phyloP scores from a whole-genome alignment of 1,139 yeast genomes.

The Debaryomyces nepalensis region DNA sequence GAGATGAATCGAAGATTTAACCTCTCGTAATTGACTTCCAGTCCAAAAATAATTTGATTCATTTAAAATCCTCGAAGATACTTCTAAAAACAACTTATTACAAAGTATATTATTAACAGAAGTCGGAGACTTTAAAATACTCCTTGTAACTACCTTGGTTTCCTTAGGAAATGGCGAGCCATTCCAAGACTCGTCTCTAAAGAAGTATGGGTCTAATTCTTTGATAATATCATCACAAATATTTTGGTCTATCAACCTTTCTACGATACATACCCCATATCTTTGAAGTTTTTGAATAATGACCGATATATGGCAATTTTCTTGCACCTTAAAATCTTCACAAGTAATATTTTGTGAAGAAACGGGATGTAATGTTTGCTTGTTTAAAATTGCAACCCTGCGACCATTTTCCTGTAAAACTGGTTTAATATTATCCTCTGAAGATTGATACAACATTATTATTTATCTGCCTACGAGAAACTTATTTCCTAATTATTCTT shows the following conservation, averaged over 20 bases:
- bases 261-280: conserved; percentile 28
- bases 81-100: conserved; percentile 19
- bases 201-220: conserved; percentile 26
- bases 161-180: conserved; percentile 26
- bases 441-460: not conserved
- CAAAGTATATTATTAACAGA: conserved; percentile 21
- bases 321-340: not conserved
- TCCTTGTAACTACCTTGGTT: conserved; percentile 24
- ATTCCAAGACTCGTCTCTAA: conserved; percentile 22
- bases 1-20: conserved; percentile 24
- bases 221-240: conserved; percentile 18
- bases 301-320: conserved; percentile 1
- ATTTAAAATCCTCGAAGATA: conserved; percentile 21
- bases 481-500: too few species aligned
- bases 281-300: conserved; percentile 19
- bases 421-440: not conserved
- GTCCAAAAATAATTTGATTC: conserved; percentile 24
- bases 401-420: not conserved
- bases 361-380: not conserved
- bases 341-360: not conserved
- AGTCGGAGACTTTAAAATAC: conserved; percentile 24
- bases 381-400: not conserved
- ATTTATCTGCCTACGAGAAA: too few species aligned
- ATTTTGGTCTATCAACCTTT: conserved; percentile 18
- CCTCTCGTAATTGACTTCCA: conserved; percentile 24